phyloP scores from a whole-genome alignment of 805 yeast species.

The Yamadazyma sp. region DNA sequence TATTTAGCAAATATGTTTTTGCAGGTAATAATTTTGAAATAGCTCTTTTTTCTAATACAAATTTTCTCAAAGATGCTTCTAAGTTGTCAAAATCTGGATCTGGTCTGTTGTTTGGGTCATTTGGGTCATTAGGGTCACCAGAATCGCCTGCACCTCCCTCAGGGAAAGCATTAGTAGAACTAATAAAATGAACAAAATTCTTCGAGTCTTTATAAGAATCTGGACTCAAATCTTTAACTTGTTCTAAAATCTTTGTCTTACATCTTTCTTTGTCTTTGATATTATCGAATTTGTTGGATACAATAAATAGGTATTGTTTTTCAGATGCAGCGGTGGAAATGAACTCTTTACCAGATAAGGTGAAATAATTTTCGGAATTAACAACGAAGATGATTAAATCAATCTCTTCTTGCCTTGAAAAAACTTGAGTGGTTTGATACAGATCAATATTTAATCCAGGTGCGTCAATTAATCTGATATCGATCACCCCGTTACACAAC shows the following conservation, averaged over 20 bases:
- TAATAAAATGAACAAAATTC: constrained; percentile 93
- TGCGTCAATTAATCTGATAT: constrained; percentile 90
- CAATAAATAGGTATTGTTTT: constrained; percentile 88
- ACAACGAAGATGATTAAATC: constrained; percentile 96
- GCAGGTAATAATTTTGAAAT: constrained; percentile 90
- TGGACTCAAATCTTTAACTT: constrained; percentile 81
- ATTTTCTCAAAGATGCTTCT: constrained; percentile 80
- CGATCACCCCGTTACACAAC: constrained; percentile 85
- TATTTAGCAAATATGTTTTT: constrained; percentile 73
- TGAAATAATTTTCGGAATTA: constrained; percentile 93
- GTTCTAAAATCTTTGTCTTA: constrained; percentile 71
- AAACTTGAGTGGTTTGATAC: constrained; percentile 90
- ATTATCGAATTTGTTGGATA: constrained; percentile 87
- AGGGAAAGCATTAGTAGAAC: constrained; percentile 43
- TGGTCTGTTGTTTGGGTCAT: constrained; percentile 23
- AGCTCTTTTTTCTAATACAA: constrained; percentile 85
- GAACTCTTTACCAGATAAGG: constrained; percentile 91
- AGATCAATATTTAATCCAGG: constrained; percentile 96
- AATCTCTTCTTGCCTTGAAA: constrained; percentile 94
- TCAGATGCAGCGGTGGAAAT: constrained; percentile 88
- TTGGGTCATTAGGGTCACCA: constrained; percentile 23
- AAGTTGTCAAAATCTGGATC: constrained; percentile 68
- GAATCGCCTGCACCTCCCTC: constrained; percentile 29
- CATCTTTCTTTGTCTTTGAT: constrained; percentile 82
- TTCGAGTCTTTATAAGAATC: constrained; percentile 83